Evolutionary conservation across 139 green algal genomes (phyloP), one percentile per base, ranked within the genome.

Genomic region (Chlamydomonas sp.): DNA sequence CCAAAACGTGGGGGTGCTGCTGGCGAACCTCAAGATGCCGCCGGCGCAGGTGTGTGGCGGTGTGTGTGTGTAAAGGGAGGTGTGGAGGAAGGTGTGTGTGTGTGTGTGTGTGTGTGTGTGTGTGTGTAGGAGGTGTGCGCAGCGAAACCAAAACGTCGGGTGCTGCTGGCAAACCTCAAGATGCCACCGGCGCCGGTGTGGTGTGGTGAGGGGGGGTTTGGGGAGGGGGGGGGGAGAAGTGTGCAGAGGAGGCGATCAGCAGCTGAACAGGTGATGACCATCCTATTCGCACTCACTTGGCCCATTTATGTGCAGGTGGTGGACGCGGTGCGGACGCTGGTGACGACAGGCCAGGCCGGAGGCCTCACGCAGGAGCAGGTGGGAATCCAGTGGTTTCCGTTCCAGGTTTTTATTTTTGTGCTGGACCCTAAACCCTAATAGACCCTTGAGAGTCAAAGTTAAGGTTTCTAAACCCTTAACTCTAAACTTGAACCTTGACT

Each of bases 61-160:
- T 57, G 20, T 57, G 22, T 16, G 22, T 57, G 22, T 22, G 47
- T 57, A 57, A 16, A 57, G 47, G 39, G 10, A 50, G 39, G 13
- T 50, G 39, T 50, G 13, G 39, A 13, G 39, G 13, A n/a, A 13
- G 39, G 39, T 50, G 39, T 50, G 39, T n/a, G 39, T 13, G 39
- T 8, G 39, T 50, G 39, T 50, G 39, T 8, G 39, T 50, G 39
- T 50, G 39, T 50, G 39, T 50, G 39, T 50, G 39, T 50, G 39
- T 8, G 39, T 8, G 39, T 50, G 39, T n/a, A n/a, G n/a, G n/a
- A n/a, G n/a, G n/a, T n/a, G n/a, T n/a, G n/a, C n/a, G 30, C 65
- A 82, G 47, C 74, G 73, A n/a, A 58, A 62, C 22, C 64, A 81
- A 34, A 80, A 79, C 58, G 65, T 87, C 2, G 75, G 16, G 73